Conservation (phyloP, 1,284 basidiomycete species). For the Pseudozyma flocculosa region DNA sequence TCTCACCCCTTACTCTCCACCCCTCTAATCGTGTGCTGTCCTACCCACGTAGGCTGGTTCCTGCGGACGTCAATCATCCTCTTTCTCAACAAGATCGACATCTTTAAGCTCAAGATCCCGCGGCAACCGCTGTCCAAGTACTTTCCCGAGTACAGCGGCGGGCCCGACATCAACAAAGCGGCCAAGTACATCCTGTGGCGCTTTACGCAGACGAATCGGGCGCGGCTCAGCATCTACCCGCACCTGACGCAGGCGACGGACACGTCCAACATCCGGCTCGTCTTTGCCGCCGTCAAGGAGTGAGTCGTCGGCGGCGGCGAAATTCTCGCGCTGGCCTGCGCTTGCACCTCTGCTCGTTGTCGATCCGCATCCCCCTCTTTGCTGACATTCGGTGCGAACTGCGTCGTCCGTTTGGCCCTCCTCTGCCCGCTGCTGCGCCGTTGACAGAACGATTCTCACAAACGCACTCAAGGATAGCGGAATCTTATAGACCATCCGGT, state of each 20-base stretch:
- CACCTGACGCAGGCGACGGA: conserved; percentile 66
- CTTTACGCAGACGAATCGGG: conserved; percentile 89
- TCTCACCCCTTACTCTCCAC: too few relatives aligned
- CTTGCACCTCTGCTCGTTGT: background rate
- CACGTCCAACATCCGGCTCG: conserved; percentile 73
- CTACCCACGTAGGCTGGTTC: conserved; percentile 73
- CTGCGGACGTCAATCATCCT: conserved; percentile 82
- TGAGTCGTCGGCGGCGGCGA: conserved; percentile 5
- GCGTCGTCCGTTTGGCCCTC: too few relatives aligned
- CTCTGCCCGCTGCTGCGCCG: too few relatives aligned
- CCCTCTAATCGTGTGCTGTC: background rate
- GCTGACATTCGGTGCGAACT: too few relatives aligned
- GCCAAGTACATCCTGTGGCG: conserved; percentile 97
- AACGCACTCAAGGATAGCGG: conserved; percentile 44
- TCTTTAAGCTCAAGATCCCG: conserved; percentile 89
- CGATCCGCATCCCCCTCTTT: background rate
- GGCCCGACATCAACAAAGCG: conserved; percentile 92
- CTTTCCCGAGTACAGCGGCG: conserved; percentile 89
- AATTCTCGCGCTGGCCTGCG: too few relatives aligned
- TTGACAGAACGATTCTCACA: conserved; percentile 25
- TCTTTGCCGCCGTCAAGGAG: conserved; percentile 96
- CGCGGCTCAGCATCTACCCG: conserved; percentile 51
- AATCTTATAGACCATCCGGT: conserved; percentile 19
- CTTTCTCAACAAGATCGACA: conserved; percentile 85
- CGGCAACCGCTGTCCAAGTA: conserved; percentile 74